Evolutionary conservation across 2,329 filamentous ascomycete genomes (phyloP).

Genomic region (Aspergillus spinulosporus): DNA sequence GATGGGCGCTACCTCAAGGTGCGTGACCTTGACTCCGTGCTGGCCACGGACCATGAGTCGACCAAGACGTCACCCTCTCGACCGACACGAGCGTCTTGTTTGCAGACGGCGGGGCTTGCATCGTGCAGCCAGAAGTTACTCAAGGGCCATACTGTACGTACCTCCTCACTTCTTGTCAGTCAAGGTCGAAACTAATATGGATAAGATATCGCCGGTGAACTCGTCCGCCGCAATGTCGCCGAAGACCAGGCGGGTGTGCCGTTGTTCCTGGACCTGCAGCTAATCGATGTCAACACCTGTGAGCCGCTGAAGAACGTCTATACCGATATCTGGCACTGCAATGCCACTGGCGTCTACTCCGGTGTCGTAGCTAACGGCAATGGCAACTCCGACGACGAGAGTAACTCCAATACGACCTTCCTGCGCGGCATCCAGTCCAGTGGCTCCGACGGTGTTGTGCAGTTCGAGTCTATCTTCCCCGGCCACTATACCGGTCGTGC

Average conservation of each 20-base stretch:
- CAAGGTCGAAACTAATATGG: background rate
- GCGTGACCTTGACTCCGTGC: constrained; percentile 38
- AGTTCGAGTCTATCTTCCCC: constrained; percentile 47
- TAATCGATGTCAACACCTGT: constrained; percentile 47
- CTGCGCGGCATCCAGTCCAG: constrained; percentile 51
- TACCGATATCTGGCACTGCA: constrained; percentile 49
- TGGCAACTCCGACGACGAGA: constrained; percentile 37
- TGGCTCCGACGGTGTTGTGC: constrained; percentile 43
- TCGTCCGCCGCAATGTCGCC: constrained; percentile 41
- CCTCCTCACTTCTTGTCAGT: constrained; percentile 27
- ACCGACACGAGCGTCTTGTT: constrained; percentile 27
- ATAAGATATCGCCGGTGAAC: constrained; percentile 37
- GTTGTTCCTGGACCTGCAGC: constrained; percentile 44
- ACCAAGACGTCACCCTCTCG: constrained; percentile 23
- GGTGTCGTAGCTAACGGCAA: constrained; percentile 34
- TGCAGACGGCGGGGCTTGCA: constrained; percentile 32
- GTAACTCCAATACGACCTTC: constrained; percentile 46
- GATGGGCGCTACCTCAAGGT: constrained; percentile 22
- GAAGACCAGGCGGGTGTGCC: constrained; percentile 42
- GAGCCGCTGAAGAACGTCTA: constrained; percentile 36
- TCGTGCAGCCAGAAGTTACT: constrained; percentile 41
- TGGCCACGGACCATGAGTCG: constrained; percentile 42
- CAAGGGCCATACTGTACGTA: constrained; percentile 40
- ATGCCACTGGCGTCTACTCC: constrained; percentile 46
- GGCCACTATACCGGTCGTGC: constrained; percentile 46